These are phyloP conservation scores for Craspedostauros australis DNA, from an alignment of 108 stramenopile species.

Conservation along the genomic window DNA sequence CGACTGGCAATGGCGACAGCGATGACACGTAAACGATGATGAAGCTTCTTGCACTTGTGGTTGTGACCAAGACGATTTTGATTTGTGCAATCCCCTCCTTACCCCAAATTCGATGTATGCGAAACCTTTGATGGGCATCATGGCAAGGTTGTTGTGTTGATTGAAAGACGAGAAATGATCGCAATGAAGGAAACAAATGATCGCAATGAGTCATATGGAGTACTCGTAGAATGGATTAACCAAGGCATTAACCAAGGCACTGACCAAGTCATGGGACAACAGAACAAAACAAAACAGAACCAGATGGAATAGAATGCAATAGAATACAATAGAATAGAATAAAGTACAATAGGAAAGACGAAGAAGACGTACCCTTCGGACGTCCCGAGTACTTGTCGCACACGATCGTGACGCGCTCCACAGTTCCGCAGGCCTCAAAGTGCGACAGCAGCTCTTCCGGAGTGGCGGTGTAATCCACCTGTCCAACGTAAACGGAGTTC, in stretches of 20 bases:
- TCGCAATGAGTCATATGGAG: not conserved
- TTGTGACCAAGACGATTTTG: not conserved
- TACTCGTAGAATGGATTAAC: too few relatives aligned
- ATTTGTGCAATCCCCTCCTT: too few relatives aligned
- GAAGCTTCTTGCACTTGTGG: not conserved
- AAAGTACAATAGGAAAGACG: not conserved
- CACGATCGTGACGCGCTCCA: conserved; percentile 97
- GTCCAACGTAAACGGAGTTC: conserved; percentile 89
- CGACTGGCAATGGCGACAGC: too few relatives aligned
- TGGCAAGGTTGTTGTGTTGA: too few relatives aligned
- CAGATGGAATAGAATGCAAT: too few relatives aligned
- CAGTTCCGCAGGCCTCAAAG: conserved; percentile 92
- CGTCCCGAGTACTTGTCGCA: conserved; percentile 94
- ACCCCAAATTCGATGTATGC: conserved; percentile 84
- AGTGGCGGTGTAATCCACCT: conserved; percentile 94
- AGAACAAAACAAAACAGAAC: too few relatives aligned
- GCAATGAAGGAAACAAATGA: too few relatives aligned
- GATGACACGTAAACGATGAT: not conserved
- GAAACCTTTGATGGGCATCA: conserved; percentile 38
- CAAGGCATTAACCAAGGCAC: too few relatives aligned
- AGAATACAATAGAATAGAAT: not conserved
- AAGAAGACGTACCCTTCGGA: conserved; percentile 81
- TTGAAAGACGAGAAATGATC: too few relatives aligned
- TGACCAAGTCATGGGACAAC: too few relatives aligned
- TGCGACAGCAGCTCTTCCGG: conserved; percentile 92